A percentile compares a stretch with the other conserved stretches of the same genome.
Evolutionary conservation across 257 asterid species (phyloP).

Genomic region (Ligustrum vulgare): DNA sequence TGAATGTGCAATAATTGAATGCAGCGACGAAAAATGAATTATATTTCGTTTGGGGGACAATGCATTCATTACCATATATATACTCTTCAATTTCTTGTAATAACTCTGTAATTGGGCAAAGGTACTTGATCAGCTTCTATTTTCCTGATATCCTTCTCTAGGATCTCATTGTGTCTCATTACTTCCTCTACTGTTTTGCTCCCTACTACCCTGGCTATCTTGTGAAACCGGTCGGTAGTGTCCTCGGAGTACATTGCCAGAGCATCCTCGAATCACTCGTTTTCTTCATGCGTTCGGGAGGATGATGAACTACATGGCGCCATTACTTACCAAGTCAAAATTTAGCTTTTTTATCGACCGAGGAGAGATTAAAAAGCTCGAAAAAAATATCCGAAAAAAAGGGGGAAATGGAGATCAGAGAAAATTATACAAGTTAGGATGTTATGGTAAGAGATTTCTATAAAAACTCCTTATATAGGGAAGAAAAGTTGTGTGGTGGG

Average conservation of each 20-base stretch:
- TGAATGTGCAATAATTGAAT: not conserved
- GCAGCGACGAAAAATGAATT: not conserved
- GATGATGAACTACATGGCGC: not conserved
- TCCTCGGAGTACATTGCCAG: not conserved
- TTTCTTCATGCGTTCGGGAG: not conserved
- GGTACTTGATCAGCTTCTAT: not conserved
- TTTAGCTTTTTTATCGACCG: not conserved
- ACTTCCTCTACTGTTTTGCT: not conserved
- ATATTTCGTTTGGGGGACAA: not conserved
- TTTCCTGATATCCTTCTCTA: slow-evolving; percentile 1
- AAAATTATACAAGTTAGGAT: not conserved
- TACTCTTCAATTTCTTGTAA: not conserved
- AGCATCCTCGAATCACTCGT: not conserved
- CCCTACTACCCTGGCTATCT: not conserved
- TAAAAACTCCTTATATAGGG: not conserved
- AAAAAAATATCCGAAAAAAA: not conserved
- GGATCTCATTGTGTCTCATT: not conserved
- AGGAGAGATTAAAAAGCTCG: not conserved
- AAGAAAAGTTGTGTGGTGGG: not conserved
- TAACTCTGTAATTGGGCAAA: not conserved
- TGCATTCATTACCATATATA: not conserved
- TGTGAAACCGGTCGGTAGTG: not conserved
- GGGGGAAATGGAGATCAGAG: not conserved
- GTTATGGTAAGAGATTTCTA: not conserved
- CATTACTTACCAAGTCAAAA: not conserved